Percentiles rank a stretch among this genome's conserved stretches.
Conservation (phyloP, 345 rosid genomes). For the Mercurialis annua region DNA sequence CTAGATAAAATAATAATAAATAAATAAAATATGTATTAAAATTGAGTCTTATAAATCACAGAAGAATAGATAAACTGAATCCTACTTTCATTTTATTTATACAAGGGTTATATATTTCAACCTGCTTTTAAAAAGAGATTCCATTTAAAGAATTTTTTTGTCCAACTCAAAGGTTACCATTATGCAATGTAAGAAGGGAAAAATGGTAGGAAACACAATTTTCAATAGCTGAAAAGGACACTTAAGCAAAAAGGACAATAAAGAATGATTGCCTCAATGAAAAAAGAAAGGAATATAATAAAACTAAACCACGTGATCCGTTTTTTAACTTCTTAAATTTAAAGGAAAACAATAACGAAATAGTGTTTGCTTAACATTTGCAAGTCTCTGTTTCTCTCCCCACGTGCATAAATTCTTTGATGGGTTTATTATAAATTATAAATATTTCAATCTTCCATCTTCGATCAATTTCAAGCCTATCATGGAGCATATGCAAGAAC, state of each 20-base stretch:
- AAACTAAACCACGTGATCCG: neutral
- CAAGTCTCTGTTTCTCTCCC: neutral
- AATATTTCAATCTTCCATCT: neutral
- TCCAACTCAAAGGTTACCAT: no score
- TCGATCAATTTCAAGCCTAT: neutral
- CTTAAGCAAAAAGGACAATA: neutral
- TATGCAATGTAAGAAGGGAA: no score
- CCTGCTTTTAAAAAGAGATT: no score
- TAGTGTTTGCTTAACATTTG: neutral
- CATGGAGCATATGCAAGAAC: neutral
- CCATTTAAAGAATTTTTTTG: no score
- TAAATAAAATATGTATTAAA: no score
- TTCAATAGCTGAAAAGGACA: neutral
- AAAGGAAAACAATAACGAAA: neutral
- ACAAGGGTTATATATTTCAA: no score
- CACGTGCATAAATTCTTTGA: neutral
- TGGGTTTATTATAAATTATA: neutral
- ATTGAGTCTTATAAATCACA: neutral
- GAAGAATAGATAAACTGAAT: no score
- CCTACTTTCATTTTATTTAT: no score
- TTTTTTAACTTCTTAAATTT: neutral
- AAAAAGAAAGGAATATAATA: neutral
- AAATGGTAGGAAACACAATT: no score
- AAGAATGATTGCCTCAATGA: neutral
- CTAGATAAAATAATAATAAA: no score